These are phyloP conservation scores for Huntiella omanensis DNA, from an alignment of 2,329 filamentous ascomycete species.

Conservation along the genomic window DNA sequence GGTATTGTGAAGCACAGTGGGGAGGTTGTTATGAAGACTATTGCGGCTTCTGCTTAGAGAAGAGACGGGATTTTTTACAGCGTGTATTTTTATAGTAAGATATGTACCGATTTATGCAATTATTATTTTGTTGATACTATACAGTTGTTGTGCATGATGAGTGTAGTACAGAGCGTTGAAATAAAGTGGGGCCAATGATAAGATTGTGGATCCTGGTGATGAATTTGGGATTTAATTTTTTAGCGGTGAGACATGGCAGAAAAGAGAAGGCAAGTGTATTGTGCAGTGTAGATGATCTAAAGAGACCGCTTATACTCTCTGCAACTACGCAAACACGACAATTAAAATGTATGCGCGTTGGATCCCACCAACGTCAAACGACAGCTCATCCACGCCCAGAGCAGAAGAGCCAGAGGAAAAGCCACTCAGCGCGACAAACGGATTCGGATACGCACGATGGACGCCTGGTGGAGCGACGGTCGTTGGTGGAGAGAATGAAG, in stretches of 20 bases:
- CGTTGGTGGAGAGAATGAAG: background rate
- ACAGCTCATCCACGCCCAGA: background rate
- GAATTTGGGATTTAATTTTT: background rate
- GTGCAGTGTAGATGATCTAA: background rate
- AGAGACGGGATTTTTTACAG: background rate
- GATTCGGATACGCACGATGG: constrained; percentile 11
- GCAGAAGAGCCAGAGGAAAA: background rate
- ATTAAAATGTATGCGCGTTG: constrained; percentile 10
- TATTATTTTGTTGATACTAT: background rate
- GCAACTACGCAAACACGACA: background rate
- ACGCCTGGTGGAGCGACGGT: constrained; percentile 5
- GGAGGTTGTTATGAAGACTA: constrained; percentile 40
- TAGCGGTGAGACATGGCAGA: constrained; percentile 6
- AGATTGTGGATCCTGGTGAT: too few relatives aligned
- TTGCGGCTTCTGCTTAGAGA: constrained; percentile 14
- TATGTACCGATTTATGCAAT: background rate
- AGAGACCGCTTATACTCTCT: background rate
- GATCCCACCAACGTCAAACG: constrained; percentile 4
- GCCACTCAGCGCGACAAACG: constrained; percentile 5
- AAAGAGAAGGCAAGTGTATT: background rate
- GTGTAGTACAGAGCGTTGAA: background rate
- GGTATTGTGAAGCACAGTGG: constrained; percentile 79
- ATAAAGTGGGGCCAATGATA: background rate
- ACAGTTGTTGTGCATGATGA: background rate
- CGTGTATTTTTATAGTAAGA: constrained; percentile 2